Percentiles rank a stretch among this genome's conserved stretches.
Evolutionary conservation across 345 rosid genomes (phyloP).

Genomic region (Acer saccharum): DNA sequence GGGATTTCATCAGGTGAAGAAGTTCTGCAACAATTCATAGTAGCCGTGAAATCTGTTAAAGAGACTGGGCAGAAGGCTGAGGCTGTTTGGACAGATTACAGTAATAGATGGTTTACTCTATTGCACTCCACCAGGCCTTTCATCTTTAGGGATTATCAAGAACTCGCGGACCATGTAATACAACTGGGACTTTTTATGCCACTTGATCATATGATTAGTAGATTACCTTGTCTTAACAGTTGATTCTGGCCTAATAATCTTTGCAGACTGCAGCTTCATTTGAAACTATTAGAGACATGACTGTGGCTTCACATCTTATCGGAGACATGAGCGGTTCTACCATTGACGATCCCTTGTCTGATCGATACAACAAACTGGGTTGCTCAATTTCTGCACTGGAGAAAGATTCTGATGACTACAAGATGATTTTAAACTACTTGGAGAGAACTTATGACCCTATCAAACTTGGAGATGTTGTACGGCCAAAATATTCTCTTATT

Average conservation of each 20-base stretch:
- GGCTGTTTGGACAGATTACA: slow-evolving; percentile 70
- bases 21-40: slow-evolving; percentile 49
- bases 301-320: slow-evolving; percentile 65
- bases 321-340: slow-evolving; percentile 73
- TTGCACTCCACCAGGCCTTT: slow-evolving; percentile 70
- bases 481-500: background rate
- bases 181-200: background rate
- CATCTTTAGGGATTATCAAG: slow-evolving; percentile 58
- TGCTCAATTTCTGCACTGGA: slow-evolving; percentile 59
- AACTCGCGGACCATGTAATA: slow-evolving; percentile 75
- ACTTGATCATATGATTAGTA: background rate
- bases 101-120: slow-evolving; percentile 76
- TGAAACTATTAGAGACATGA: slow-evolving; percentile 69
- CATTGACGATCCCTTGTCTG: slow-evolving; percentile 70
- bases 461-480: slow-evolving; percentile 67
- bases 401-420: slow-evolving; percentile 71
- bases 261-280: slow-evolving; percentile 63
- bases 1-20: slow-evolving; percentile 57
- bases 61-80: slow-evolving; percentile 58
- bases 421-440: slow-evolving; percentile 64
- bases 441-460: slow-evolving; percentile 77
- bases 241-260: background rate
- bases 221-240: background rate
- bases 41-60: slow-evolving; percentile 46
- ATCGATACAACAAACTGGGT: slow-evolving; percentile 52